phyloP scores from a whole-genome alignment of 1,139 yeast species.

The Nakaseomyces glabratus region DNA sequence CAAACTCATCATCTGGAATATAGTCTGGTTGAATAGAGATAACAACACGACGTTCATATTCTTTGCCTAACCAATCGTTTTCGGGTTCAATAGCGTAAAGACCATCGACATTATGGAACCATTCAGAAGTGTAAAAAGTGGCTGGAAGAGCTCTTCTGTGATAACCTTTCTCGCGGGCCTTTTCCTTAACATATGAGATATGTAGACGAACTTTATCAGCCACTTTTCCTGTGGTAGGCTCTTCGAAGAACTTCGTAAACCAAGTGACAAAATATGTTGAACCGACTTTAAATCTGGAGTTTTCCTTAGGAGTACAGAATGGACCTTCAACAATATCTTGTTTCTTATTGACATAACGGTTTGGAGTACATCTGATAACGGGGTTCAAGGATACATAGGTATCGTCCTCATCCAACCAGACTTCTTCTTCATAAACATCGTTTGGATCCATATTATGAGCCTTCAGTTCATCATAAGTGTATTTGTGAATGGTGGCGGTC shows the following conservation, averaged over 20 bases:
- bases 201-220: constrained; percentile 58
- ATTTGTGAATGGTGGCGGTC: constrained; percentile 51
- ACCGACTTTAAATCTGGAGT: constrained; percentile 45
- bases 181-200: constrained; percentile 54
- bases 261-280: constrained; percentile 69
- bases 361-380: constrained; percentile 76
- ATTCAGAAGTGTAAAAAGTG: constrained; percentile 60
- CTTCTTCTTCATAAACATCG: constrained; percentile 47
- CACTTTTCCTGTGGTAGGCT: constrained; percentile 31
- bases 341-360: constrained; percentile 53
- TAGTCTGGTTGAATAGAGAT: constrained; percentile 66
- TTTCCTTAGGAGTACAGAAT: constrained; percentile 71
- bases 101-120: constrained; percentile 62
- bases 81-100: constrained; percentile 49
- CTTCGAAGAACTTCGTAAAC: constrained; percentile 56
- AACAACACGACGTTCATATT: constrained; percentile 40
- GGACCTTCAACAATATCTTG: constrained; percentile 56
- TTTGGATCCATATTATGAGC: constrained; percentile 64
- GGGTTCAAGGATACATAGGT: constrained; percentile 67
- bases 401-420: constrained; percentile 53
- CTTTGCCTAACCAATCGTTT: constrained; percentile 53
- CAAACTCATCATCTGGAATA: constrained; percentile 56
- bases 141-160: constrained; percentile 40
- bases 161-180: constrained; percentile 43
- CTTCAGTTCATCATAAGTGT: constrained; percentile 49